Percentiles rank a stretch among this genome's conserved stretches.
Conservation (phyloP, 305 asterid genomes). For the Plantago coronopus region DNA sequence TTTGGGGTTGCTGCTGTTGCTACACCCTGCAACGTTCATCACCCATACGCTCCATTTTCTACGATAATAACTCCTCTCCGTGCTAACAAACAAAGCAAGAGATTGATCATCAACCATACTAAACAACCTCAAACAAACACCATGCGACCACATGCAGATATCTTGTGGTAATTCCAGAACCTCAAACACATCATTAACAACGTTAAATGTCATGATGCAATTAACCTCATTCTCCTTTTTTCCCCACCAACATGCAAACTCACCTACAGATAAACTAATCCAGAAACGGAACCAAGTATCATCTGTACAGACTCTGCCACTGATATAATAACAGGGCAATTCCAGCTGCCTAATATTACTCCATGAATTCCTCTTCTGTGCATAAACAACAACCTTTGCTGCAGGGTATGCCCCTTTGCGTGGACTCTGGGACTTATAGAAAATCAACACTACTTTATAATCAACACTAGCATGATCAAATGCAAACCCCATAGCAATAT, state of each 20-base stretch:
- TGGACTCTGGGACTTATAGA: too few species aligned
- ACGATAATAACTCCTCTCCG: too few species aligned
- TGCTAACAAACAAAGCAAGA: neutral
- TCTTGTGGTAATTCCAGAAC: neutral
- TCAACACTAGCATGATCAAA: neutral
- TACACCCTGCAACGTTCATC: neutral
- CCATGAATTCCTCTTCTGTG: neutral
- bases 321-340: neutral
- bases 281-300: too few species aligned
- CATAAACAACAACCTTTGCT: neutral
- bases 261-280: too few species aligned
- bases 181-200: conserved; percentile 1
- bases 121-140: neutral
- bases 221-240: neutral
- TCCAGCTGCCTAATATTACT: neutral
- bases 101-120: neutral
- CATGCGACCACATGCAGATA: neutral
- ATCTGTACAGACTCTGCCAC: too few species aligned
- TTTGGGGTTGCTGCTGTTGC: too few species aligned
- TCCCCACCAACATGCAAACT: neutral
- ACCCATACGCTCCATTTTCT: neutral
- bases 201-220: neutral
- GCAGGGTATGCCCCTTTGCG: too few species aligned
- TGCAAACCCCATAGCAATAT: neutral
- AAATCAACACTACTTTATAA: neutral